Percentiles rank a stretch among this genome's conserved stretches.
phyloP scores from a whole-genome alignment of 495 filamentous ascomycete genomes.

The Lasiosphaeris hirsuta region DNA sequence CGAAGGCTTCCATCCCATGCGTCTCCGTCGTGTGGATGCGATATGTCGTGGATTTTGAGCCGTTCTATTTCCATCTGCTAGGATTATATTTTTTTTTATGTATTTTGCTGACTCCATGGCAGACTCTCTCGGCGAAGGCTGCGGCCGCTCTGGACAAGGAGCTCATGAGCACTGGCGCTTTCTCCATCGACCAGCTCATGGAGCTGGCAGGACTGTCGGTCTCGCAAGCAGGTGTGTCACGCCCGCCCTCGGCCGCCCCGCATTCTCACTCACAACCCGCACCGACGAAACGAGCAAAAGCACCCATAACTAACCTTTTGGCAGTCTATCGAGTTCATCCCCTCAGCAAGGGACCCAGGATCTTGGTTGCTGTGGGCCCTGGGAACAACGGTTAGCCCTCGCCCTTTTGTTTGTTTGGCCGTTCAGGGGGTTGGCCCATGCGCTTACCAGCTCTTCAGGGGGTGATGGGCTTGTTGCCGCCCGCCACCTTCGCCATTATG shows the following conservation, averaged over 20 bases:
- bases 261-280: not conserved
- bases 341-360: slow-evolving; percentile 60
- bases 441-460: slow-evolving; percentile 47
- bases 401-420: slow-evolving; percentile 7
- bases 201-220: slow-evolving; percentile 92
- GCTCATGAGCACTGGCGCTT: slow-evolving; percentile 88
- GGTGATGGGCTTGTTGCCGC: slow-evolving; percentile 95
- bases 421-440: slow-evolving; percentile 16
- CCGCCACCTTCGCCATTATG: slow-evolving; percentile 89
- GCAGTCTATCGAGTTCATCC: slow-evolving; percentile 84
- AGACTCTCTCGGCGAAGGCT: slow-evolving; percentile 86
- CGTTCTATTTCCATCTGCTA: too few species aligned
- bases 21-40: too few species aligned
- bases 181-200: slow-evolving; percentile 96
- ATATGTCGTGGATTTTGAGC: not conserved
- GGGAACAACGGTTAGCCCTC: slow-evolving; percentile 78
- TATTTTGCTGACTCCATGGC: not conserved
- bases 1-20: too few species aligned
- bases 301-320: not conserved
- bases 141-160: slow-evolving; percentile 88
- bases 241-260: not conserved
- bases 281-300: not conserved
- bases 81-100: not conserved
- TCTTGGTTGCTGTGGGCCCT: slow-evolving; percentile 89
- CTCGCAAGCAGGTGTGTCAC: slow-evolving; percentile 73